Evolutionary conservation across 768 basidiomycete species (phyloP), one percentile per base, ranked within the genome.

Genomic region (Tylopilus rubrobrunneus): DNA sequence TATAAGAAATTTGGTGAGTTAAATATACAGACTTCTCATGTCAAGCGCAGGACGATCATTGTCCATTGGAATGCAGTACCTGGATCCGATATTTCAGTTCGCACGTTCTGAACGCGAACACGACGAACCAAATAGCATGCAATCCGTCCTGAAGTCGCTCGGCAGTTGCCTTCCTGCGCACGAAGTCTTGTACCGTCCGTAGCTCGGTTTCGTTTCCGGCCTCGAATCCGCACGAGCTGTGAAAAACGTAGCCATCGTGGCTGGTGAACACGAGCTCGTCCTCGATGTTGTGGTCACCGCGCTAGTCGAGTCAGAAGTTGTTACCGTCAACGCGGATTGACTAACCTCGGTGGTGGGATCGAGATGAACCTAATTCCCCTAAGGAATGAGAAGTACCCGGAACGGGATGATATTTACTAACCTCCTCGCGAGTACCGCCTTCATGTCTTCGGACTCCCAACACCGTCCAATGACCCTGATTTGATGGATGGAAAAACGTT

Each of bases 401-500:
- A 19, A 19, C 39, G 1, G 7, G 17, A n/a, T 39, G n/a, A 12
- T 19, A 10, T 19, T n/a, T 19, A 1, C n/a, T 7, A 8, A 19
- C 39, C 39, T 39, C 39, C 19, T 39, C 39, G 19, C 39, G n/a
- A 19, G n/a, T n/a, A 39, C n/a, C 39, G n/a, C n/a, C n/a, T n/a
- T n/a, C n/a, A n/a, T n/a, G n/a, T n/a, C n/a, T n/a, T n/a, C n/a
- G n/a, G n/a, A n/a, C n/a, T n/a, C n/a, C 70, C 56, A 67, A 49
- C 39, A 70, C 57, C 8, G 91, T 87, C 91, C 93, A 97, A 29
- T 78, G 73, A 4, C 95, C 95, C 29, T 85, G 85, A 66, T 97
- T 97, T 4, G 90, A 91, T 2, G 96, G 96, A 68, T 98, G 96
- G 73, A 98, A 98, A 76, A 89, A 96, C 0, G 87, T 85, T 65